These are phyloP conservation scores for Trypanosoma caninum DNA, from an alignment of 208 protist genomes.

Conservation along the genomic window DNA sequence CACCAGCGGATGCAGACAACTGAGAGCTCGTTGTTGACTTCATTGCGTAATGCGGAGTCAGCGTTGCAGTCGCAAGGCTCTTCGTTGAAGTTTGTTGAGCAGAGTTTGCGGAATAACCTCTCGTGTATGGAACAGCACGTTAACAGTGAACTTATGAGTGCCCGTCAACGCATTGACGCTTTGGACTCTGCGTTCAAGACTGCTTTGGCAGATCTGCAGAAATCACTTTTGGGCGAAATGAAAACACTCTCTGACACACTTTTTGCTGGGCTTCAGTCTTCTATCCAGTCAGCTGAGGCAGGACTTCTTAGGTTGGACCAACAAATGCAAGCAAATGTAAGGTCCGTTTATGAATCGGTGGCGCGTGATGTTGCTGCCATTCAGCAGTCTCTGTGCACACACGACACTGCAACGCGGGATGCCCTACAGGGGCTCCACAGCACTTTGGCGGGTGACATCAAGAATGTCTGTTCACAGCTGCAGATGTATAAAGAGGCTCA, in stretches of 20 bases:
- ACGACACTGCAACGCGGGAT: constrained; percentile 30
- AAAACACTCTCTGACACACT: constrained; percentile 25
- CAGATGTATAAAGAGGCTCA: constrained; percentile 55
- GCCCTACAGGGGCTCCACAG: constrained; percentile 44
- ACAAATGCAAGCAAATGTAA: constrained; percentile 45
- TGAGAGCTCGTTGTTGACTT: constrained; percentile 46
- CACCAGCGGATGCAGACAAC: constrained; percentile 47
- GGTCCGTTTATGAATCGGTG: constrained; percentile 39
- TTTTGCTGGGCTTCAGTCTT: constrained; percentile 31
- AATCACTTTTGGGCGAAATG: constrained; percentile 46
- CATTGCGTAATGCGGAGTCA: constrained; percentile 46
- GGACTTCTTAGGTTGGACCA: constrained; percentile 54
- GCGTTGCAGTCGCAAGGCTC: constrained; percentile 37
- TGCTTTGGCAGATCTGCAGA: constrained; percentile 56
- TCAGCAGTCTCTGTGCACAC: constrained; percentile 35
- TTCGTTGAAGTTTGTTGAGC: constrained; percentile 52
- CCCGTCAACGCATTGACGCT: constrained; percentile 48
- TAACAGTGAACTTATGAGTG: constrained; percentile 26
- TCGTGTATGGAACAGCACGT: constrained; percentile 59
- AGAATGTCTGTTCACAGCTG: constrained; percentile 50
- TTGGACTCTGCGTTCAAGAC: constrained; percentile 50
- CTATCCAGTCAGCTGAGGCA: constrained; percentile 28
- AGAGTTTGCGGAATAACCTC: constrained; percentile 37
- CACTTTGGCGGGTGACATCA: constrained; percentile 52
- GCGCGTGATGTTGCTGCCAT: constrained; percentile 37